phyloP scores from a whole-genome alignment of 208 protist species.

The Leishmania lainsoni region DNA sequence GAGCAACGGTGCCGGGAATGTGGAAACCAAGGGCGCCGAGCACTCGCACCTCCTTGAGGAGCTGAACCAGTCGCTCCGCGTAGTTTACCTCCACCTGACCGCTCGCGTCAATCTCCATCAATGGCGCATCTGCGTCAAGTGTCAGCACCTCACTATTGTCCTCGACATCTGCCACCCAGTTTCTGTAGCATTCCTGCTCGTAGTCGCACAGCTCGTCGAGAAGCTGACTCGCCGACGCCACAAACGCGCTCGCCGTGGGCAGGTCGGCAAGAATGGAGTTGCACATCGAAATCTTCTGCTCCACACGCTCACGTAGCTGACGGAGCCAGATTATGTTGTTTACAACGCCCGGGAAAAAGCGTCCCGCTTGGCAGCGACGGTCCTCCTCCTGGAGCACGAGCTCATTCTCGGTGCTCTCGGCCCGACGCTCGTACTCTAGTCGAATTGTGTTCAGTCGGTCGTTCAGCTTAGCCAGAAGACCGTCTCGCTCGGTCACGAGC shows the following conservation, averaged over 20 bases:
- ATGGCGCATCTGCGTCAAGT: constrained; percentile 77
- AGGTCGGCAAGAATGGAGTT: constrained; percentile 80
- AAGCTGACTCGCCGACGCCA: constrained; percentile 51
- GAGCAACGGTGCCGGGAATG: constrained; percentile 59
- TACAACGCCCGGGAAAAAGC: constrained; percentile 90
- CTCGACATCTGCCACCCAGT: constrained; percentile 82
- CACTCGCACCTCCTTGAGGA: constrained; percentile 90
- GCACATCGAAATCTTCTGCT: constrained; percentile 85
- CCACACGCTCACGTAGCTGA: constrained; percentile 73
- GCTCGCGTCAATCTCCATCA: constrained; percentile 85
- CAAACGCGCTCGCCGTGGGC: constrained; percentile 63
- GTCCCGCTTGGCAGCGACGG: constrained; percentile 83
- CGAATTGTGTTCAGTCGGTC: constrained; percentile 84
- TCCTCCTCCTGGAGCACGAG: constrained; percentile 84
- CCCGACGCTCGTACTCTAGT: constrained; percentile 86
- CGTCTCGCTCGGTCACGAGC: constrained; percentile 84
- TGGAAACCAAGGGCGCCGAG: constrained; percentile 77
- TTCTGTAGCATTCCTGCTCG: constrained; percentile 80
- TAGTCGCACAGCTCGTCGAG: constrained; percentile 88
- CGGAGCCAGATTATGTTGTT: constrained; percentile 93
- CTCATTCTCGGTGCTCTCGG: constrained; percentile 77
- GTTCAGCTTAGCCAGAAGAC: constrained; percentile 86
- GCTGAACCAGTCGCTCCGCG: constrained; percentile 86
- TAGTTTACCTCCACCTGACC: constrained; percentile 90
- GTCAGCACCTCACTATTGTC: constrained; percentile 69